A percentile compares a stretch with the other conserved stretches of the same genome.
phyloP scores from a whole-genome alignment of 1,284 basidiomycete genomes.

The Tetrapyrgos nigripes region DNA sequence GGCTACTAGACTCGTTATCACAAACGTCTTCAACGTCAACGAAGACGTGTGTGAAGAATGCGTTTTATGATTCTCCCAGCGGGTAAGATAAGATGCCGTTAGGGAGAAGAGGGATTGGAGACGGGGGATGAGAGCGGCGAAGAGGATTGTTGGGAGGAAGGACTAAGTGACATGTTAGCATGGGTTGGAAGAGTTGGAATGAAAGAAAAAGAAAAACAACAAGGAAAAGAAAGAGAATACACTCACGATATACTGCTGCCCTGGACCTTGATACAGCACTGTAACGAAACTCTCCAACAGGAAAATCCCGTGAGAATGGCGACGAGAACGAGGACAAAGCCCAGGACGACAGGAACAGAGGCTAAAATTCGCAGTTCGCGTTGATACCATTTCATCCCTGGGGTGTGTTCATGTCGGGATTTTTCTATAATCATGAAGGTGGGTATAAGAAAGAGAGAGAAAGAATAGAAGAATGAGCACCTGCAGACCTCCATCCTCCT shows the following conservation, averaged over 20 bases:
- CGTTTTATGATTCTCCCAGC: conserved; percentile 92
- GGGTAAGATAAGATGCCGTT: conserved; percentile 75
- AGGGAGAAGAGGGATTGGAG: conserved; percentile 82
- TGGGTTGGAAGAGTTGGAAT: no score
- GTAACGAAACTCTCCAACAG: conserved; percentile 89
- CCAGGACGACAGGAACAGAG: conserved; percentile 79
- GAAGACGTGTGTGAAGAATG: conserved; percentile 80
- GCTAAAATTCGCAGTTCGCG: conserved; percentile 79
- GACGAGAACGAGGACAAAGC: conserved; percentile 78
- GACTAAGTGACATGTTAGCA: conserved; percentile 46
- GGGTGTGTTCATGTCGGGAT: conserved; percentile 70
- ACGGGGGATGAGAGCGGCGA: conserved; percentile 84
- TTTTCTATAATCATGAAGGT: conserved; percentile 82
- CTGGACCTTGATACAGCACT: conserved; percentile 86
- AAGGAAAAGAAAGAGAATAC: neutral
- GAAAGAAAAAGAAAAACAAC: conserved; percentile 2
- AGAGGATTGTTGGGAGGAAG: conserved; percentile 86
- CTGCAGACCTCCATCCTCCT: no score
- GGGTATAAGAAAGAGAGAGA: conserved; percentile 50
- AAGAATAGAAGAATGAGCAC: no score
- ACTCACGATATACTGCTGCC: conserved; percentile 78
- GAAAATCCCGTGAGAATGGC: conserved; percentile 81
- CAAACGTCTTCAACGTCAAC: conserved; percentile 92
- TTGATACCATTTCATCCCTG: conserved; percentile 73
- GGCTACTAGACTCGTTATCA: conserved; percentile 87